phyloP scores from a whole-genome alignment of 176 grass and related monocot species.

The Rhynchospora pubera region DNA sequence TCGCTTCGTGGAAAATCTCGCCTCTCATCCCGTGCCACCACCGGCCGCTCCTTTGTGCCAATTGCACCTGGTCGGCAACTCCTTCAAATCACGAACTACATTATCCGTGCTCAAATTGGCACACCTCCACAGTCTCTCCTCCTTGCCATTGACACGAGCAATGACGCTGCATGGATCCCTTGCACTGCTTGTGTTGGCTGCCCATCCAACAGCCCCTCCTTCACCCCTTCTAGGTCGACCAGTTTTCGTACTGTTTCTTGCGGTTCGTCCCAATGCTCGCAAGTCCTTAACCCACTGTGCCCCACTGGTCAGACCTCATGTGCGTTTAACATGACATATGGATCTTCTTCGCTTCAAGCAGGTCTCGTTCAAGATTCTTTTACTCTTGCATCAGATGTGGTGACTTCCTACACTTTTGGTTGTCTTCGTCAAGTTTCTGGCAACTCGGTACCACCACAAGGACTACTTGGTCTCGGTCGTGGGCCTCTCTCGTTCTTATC shows the following conservation, averaged over 20 bases:
- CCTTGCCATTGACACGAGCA: slow-evolving; percentile 79
- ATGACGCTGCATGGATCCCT: slow-evolving; percentile 78
- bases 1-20: neutral
- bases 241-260: slow-evolving; percentile 43
- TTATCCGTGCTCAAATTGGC: slow-evolving; percentile 64
- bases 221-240: slow-evolving; percentile 32
- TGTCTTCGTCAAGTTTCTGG: slow-evolving; percentile 61
- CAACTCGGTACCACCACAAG: slow-evolving; percentile 61
- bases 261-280: slow-evolving; percentile 43
- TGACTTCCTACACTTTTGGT: slow-evolving; percentile 65
- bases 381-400: slow-evolving; percentile 49
- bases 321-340: slow-evolving; percentile 64
- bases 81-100: slow-evolving; percentile 76
- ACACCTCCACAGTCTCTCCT: slow-evolving; percentile 64
- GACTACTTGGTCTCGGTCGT: slow-evolving; percentile 74
- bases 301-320: slow-evolving; percentile 23
- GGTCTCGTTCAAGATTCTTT: slow-evolving; percentile 59
- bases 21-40: slow-evolving; percentile 29
- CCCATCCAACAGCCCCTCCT: slow-evolving; percentile 28
- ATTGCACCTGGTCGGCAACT: slow-evolving; percentile 71
- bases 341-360: slow-evolving; percentile 48
- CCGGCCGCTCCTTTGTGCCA: slow-evolving; percentile 45
- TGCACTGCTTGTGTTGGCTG: slow-evolving; percentile 55
- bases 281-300: slow-evolving; percentile 52
- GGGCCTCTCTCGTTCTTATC: slow-evolving; percentile 74